Percentiles rank a stretch among this genome's conserved stretches.
phyloP scores from a whole-genome alignment of 331 rosid genomes.

The Cydonia oblonga region DNA sequence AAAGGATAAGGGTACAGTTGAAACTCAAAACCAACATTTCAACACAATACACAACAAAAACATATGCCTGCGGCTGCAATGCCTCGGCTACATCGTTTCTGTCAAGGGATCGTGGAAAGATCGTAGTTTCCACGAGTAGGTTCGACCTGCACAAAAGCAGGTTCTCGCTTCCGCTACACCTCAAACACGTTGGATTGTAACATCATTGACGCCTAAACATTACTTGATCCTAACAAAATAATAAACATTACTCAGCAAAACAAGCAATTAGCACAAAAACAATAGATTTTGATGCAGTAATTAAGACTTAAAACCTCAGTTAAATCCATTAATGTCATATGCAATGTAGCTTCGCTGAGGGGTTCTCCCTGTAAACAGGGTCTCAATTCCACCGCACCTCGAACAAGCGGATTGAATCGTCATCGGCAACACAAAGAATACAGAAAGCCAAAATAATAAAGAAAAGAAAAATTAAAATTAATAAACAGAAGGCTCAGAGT shows the following conservation, averaged over 20 bases:
- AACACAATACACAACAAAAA: too few species aligned
- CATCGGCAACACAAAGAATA: too few species aligned
- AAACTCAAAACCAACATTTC: too few species aligned
- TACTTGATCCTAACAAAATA: too few species aligned
- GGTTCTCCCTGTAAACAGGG: constrained; percentile 81
- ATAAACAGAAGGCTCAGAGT: constrained; percentile 26
- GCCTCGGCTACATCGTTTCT: too few species aligned
- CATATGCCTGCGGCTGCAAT: too few species aligned
- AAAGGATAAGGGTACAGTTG: too few species aligned
- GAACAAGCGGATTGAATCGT: constrained; percentile 22
- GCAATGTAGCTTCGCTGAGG: constrained; percentile 57
- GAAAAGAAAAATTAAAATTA: accelerated
- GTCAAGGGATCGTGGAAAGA: too few species aligned
- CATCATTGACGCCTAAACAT: constrained; percentile 2
- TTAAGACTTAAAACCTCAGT: constrained; percentile 22
- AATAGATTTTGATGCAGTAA: not conserved
- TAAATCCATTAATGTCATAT: constrained; percentile 35
- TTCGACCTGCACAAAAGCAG: constrained; percentile 29
- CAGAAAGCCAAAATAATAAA: not conserved
- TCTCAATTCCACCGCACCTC: constrained; percentile 53
- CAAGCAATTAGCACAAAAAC: not conserved
- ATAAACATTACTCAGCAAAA: too few species aligned
- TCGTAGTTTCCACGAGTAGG: constrained; percentile 37
- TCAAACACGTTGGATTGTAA: constrained; percentile 40
- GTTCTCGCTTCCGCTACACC: constrained; percentile 25